Conservation (phyloP, 2,329 filamentous ascomycete genomes). For the Cladosporium phlei region DNA sequence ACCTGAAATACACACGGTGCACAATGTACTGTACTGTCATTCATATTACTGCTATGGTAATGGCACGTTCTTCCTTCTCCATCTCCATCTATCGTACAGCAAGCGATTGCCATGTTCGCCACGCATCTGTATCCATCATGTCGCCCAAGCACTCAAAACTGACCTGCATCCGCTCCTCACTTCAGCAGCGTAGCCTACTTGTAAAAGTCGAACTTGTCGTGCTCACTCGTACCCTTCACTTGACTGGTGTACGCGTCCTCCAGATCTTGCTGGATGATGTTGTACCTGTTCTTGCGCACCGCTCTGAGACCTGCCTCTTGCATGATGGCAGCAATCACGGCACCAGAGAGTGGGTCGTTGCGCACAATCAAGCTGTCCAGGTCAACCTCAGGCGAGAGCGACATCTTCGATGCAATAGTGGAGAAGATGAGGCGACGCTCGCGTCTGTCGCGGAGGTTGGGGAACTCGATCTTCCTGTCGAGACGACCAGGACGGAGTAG, state of each 20-base stretch:
- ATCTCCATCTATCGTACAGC: constrained; percentile 11
- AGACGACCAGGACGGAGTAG: constrained; percentile 90
- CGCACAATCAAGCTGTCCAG: constrained; percentile 92
- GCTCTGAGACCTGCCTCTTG: constrained; percentile 93
- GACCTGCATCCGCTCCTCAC: not conserved
- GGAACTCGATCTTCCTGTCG: constrained; percentile 98
- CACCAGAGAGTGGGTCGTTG: constrained; percentile 91
- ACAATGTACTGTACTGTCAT: too few relatives aligned
- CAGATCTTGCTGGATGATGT: constrained; percentile 95
- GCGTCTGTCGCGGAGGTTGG: constrained; percentile 85
- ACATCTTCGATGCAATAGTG: constrained; percentile 98
- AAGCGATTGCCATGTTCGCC: not conserved
- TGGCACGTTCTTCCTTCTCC: not conserved
- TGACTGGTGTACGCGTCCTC: constrained; percentile 97
- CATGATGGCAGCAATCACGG: constrained; percentile 98
- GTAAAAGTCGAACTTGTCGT: constrained; percentile 84
- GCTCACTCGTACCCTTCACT: constrained; percentile 76
- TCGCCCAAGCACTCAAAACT: not conserved
- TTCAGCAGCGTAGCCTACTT: constrained; percentile 49
- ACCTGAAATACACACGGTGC: too few relatives aligned
- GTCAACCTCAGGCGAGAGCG: constrained; percentile 90
- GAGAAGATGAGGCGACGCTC: constrained; percentile 95
- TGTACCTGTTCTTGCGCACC: constrained; percentile 96
- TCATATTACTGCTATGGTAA: too few relatives aligned
- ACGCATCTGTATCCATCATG: not conserved